Evolutionary conservation across 108 stramenopile species (phyloP).

Genomic region (Skeletonema menzelii): DNA sequence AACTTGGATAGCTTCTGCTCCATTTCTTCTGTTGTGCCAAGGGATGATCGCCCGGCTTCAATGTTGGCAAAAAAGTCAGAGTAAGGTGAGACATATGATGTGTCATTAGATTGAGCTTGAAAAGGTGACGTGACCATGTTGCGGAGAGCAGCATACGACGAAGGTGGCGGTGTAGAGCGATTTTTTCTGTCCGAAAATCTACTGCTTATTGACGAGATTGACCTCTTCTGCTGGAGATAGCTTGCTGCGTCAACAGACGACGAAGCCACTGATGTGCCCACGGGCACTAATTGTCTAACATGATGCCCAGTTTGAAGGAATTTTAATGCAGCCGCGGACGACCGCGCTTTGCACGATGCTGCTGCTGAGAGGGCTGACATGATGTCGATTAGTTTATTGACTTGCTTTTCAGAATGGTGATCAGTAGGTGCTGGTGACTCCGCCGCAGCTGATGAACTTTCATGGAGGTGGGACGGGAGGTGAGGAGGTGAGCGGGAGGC

Average conservation of each 20-base stretch:
- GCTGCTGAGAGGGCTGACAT: slow-evolving; percentile 19
- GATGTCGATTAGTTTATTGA: neutral
- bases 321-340: neutral
- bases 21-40: slow-evolving; percentile 53
- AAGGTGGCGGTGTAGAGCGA: neutral
- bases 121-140: slow-evolving; percentile 44
- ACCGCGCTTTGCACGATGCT: neutral
- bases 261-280: neutral
- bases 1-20: slow-evolving; percentile 39
- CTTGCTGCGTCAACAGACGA: neutral
- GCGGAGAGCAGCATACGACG: slow-evolving; percentile 37
- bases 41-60: slow-evolving; percentile 55
- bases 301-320: neutral
- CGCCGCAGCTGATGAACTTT: neutral
- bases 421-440: neutral
- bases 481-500: too few species aligned
- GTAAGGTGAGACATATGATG: slow-evolving; percentile 66
- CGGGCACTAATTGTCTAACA: neutral
- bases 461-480: too few species aligned
- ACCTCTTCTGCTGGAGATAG: slow-evolving; percentile 2
- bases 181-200: slow-evolving; percentile 7
- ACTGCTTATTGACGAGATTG: slow-evolving; percentile 18
- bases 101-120: slow-evolving; percentile 19
- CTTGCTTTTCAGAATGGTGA: too few species aligned
- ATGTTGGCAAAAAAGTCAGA: slow-evolving; percentile 68